Evolutionary conservation across 179 eudicot species (phyloP), one percentile per base, ranked within the genome.

Genomic region (Beta macrorhiza): DNA sequence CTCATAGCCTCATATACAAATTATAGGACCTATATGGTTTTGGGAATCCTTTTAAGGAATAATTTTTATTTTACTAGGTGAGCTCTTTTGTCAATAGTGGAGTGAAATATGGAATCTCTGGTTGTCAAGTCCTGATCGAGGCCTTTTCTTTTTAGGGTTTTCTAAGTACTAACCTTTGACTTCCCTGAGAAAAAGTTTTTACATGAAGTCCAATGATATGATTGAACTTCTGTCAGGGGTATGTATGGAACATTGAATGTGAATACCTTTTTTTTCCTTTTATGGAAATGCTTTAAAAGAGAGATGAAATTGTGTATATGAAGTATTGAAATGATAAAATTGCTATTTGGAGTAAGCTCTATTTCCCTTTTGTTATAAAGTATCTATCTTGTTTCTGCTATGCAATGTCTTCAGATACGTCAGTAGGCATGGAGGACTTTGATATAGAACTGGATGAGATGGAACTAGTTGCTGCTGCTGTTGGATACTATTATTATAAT

Each of bases 381-480:
- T 70, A 57, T 75, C 74, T 78, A 4, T 62, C 52, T 4, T 78
- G 52, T 65, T 37, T 37, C 42, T 37, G 42, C 42, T 76, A 76
- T 78, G 79, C 59, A 74, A 61, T 58, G 44, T 86, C 80, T 71
- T 84, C 89, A 87, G 90, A 84, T 79, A 67, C 79, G 59, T 78
- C 79, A 61, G 61, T 64, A 25, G 71, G 72, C 80, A 93, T 93
- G 97, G 93, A 92, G 64, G 95, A 90, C 78, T 58, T 80, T 80
- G 95, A 93, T 82, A 83, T 90, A 78, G 95, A 93, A 83, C 82
- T 93, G 80, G 95, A 93, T 68, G 92, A 90, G 89, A 83, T 93
- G 93, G 97, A 93, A 83, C 70, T 93, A 77, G 90, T 90, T 82
- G 97, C 95, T 72, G 97, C 93, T 16, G 95, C 97, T 52, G 95